Evolutionary conservation across 176 grass and related monocot genomes (phyloP), one percentile per base, ranked within the genome.

Genomic region (Stipa capillata): DNA sequence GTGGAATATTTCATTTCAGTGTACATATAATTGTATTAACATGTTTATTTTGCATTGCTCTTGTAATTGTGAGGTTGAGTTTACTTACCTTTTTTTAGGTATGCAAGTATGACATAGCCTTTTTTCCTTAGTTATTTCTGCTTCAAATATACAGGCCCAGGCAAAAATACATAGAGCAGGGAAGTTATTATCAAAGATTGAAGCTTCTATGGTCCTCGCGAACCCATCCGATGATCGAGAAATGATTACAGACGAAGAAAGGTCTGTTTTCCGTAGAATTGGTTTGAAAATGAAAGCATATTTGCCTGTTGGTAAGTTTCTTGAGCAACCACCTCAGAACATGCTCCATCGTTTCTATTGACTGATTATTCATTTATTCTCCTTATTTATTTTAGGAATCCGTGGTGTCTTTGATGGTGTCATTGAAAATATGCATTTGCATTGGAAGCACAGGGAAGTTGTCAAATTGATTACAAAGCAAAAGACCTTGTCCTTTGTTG

Each of bases 351-450:
- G 72, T 68, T 87, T 47, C 1, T 53, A 33, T 73, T 62, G 21
- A 50, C 14, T 58, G 20, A 57, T 87, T 68, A 57, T 87, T 68
- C 15, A 20, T 48, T 69, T 70, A 44, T 75, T 63, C 11, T 82
- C 28, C 72, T 47, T 85, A 20, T 56, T 35, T 55, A 37, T 66
- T 62, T 80, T 79, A 97, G 89, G 95, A 73, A 82, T 94, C 50
- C 86, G 92, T 85, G 96, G 96, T 42, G 96, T 98, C 63, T 98
- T 98, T 44, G 92, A 94, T 78, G 96, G 96, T 44, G 88, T 94
- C 51, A 94, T 98, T 82, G 96, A 94, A 83, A 98, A 98, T 57
- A 98, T 98, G 96, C 96, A 98, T 77, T 88, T 98, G 83, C 96
- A 98, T 37, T 98, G 96, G 96, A 98, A 94, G 61, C 92, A 98